Conservation (phyloP, 192 early-diverging fungal genomes). For the Backusella liffmaniae region DNA sequence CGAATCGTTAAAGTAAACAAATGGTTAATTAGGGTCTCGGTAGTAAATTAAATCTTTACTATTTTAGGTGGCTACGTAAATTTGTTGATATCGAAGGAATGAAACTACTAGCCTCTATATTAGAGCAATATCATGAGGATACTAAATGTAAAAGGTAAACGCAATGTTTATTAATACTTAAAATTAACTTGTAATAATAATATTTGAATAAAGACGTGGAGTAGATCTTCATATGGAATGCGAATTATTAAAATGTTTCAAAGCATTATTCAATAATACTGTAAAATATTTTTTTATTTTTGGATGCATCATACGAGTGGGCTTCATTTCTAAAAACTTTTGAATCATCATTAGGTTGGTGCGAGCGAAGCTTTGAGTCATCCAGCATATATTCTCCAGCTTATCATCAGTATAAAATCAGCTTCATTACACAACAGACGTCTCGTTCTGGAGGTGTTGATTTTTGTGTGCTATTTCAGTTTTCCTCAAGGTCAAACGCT, state of each 20-base stretch:
- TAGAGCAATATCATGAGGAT: neutral
- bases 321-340: too few species aligned
- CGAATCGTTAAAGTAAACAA: slow-evolving; percentile 17
- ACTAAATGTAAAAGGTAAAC: neutral
- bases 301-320: neutral
- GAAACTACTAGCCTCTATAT: neutral
- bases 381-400: slow-evolving; percentile 65
- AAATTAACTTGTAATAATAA: slow-evolving; percentile 5
- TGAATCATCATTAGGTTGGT: slow-evolving; percentile 54
- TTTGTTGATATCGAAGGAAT: neutral
- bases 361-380: slow-evolving; percentile 70
- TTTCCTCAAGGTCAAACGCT: slow-evolving; percentile 68
- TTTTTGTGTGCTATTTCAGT: slow-evolving; percentile 72
- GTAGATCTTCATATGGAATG: slow-evolving; percentile 72
- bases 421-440: slow-evolving; percentile 67
- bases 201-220: slow-evolving; percentile 39
- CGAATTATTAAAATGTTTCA: slow-evolving; percentile 78
- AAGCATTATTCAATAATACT: slow-evolving; percentile 69
- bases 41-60: neutral
- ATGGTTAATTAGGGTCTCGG: slow-evolving; percentile 34
- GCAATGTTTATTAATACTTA: slow-evolving; percentile 5
- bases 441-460: slow-evolving; percentile 71
- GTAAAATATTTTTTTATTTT: slow-evolving; percentile 9
- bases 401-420: slow-evolving; percentile 71
- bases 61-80: neutral